These are phyloP conservation scores for Chlorella sp. DNA, from an alignment of 139 green algal species.

Conservation along the genomic window DNA sequence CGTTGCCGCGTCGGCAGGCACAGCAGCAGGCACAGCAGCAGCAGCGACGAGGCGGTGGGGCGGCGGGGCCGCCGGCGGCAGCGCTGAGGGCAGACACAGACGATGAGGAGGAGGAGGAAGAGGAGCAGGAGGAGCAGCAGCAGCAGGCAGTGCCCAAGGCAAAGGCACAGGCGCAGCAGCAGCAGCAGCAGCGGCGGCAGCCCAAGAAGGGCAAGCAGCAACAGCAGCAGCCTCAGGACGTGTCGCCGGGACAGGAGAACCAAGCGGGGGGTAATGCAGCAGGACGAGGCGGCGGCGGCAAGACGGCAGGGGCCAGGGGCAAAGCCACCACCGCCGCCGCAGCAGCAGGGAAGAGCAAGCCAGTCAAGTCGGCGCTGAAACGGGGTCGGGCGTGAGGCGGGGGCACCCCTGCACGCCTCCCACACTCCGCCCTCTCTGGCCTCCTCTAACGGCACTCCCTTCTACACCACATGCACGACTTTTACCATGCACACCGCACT, in stretches of 20 bases:
- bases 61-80: neutral
- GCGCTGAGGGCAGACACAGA: neutral
- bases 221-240: neutral
- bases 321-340: neutral
- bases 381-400: neutral
- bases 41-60: neutral
- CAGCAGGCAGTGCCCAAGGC: neutral
- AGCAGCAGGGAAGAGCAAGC: neutral
- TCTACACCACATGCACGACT: neutral
- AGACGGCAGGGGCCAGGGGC: neutral
- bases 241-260: constrained; percentile 17
- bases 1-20: neutral
- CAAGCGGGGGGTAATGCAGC: neutral
- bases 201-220: neutral
- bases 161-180: neutral
- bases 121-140: neutral
- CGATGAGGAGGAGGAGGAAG: neutral
- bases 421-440: neutral
- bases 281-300: neutral
- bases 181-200: neutral
- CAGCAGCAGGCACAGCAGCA: neutral
- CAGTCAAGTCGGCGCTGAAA: constrained; percentile 15
- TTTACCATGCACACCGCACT: neutral
- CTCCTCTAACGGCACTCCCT: neutral
- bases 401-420: neutral